A percentile compares a stretch with the other conserved stretches of the same genome.
Evolutionary conservation across 164 flowering plant genomes (phyloP).

Genomic region (Sedum album): DNA sequence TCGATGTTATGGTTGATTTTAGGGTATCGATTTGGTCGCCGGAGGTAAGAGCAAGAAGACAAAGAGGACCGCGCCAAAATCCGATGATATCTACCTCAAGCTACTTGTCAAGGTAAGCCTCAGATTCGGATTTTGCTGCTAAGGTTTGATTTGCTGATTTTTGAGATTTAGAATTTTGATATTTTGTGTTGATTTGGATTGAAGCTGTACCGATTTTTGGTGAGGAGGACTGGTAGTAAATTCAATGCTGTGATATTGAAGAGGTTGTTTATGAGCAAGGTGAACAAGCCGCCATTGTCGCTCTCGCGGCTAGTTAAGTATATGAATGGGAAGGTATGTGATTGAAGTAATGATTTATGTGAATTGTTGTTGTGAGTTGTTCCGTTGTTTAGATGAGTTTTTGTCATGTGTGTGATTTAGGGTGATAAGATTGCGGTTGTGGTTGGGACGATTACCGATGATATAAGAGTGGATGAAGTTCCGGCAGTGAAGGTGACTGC

Average conservation of each 20-base stretch:
- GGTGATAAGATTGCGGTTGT: constrained; percentile 52
- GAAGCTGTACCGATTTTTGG: constrained; percentile 54
- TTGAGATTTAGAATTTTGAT: too few species aligned
- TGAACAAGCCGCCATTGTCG: constrained; percentile 46
- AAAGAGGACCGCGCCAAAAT: constrained; percentile 46
- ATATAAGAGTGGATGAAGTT: constrained; percentile 39
- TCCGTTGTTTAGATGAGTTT: background rate
- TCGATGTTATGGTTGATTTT: background rate
- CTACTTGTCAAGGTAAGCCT: constrained; percentile 45
- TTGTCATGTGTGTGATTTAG: constrained; percentile 14
- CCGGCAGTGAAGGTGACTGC: constrained; percentile 53
- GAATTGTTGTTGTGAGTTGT: too few species aligned
- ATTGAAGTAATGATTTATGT: too few species aligned
- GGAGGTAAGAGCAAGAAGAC: constrained; percentile 55
- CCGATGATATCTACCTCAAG: constrained; percentile 50
- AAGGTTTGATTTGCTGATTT: background rate
- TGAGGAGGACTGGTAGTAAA: constrained; percentile 49
- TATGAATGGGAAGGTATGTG: constrained; percentile 49
- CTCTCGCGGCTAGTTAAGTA: constrained; percentile 36
- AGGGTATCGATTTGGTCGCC: constrained; percentile 58
- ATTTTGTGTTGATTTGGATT: background rate
- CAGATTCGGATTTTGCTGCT: too few species aligned
- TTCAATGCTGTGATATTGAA: constrained; percentile 56
- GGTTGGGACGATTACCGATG: constrained; percentile 56
- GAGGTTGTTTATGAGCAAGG: constrained; percentile 58